Evolutionary conservation across 2,329 filamentous ascomycete genomes (phyloP), one percentile per base, ranked within the genome.

Genomic region (Magnaporthiopsis poae): DNA sequence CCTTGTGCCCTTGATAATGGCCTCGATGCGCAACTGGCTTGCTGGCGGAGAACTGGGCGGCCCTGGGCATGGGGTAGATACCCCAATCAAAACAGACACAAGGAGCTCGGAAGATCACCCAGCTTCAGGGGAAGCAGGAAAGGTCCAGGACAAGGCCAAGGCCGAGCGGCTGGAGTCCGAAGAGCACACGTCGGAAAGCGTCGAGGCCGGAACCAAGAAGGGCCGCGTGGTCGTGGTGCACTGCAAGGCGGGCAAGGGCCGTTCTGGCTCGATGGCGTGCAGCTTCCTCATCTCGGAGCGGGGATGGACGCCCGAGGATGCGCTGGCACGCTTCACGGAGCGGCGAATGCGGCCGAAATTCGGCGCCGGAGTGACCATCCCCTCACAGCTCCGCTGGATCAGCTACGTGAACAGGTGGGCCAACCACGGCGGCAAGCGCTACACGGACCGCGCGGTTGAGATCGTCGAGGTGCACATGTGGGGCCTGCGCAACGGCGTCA

Each of bases 211-310:
- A 64, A 73, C 35, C 11, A 60, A 77, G 46, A 74, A 74, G 61
- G 75, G 77, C 56, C 82, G 92, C 46, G 91, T 98, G 0, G 89
- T 89, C 0, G 93, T 98, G 8, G 92, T 98, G 9, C 95, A 99
- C 77, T 98, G 95, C 81, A 98, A 98, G 75, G 95, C 95, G 0
- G 95, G 95, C 2, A 99, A 99, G 77, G 95, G 95, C 1, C 84
- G 95, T 64, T 96, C 91, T 70, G 95, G 95, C 4, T 96, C 92
- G 0, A 87, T 92, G 72, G 88, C 89, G 36, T 96, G 91, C 77
- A 91, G 90, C 71, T 98, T 96, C 75, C 80, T 99, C 67, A 95
- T 99, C 72, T 88, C 90, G 9, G 91, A 98, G 74, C 90, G 95
- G 73, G 84, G 83, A 0, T 86, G 84, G 84, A 80, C 76, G 29